Percentiles rank a stretch among this genome's conserved stretches.
Conservation (phyloP, 345 rosid species). For the Eucalyptus leucophloia region DNA sequence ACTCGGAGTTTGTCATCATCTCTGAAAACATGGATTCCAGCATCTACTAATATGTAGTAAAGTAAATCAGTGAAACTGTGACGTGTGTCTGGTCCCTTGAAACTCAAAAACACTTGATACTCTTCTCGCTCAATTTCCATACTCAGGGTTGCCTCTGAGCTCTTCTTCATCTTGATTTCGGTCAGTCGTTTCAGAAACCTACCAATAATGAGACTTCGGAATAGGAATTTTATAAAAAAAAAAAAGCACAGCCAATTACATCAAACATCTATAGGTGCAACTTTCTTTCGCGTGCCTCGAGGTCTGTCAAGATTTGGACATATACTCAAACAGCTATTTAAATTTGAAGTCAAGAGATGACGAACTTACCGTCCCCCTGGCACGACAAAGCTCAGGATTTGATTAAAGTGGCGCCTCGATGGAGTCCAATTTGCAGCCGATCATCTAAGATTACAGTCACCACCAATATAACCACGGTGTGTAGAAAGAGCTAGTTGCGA, state of each 20-base stretch:
- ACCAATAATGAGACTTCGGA: background rate
- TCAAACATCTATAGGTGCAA: background rate
- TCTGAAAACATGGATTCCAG: background rate
- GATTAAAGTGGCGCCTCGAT: background rate
- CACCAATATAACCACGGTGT: background rate
- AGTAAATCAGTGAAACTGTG: fast-evolving
- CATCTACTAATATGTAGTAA: fast-evolving
- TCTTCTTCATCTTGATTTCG: background rate
- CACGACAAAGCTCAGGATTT: background rate
- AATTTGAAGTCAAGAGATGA: background rate
- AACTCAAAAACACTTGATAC: background rate
- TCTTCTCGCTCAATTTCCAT: background rate
- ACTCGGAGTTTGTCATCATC: background rate
- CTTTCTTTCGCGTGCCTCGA: background rate
- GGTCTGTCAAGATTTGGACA: background rate
- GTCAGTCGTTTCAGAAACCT: background rate
- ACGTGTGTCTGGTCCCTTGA: background rate
- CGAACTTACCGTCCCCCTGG: background rate
- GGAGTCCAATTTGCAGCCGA: background rate
- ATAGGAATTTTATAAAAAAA: background rate
- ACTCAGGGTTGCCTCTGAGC: background rate
- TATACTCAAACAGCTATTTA: no score
- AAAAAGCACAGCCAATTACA: background rate
- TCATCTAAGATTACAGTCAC: background rate
- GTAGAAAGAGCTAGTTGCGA: background rate